A percentile compares a stretch with the other conserved stretches of the same genome.
Evolutionary conservation across 257 asterid species (phyloP).

Genomic region (Lycium ferocissimum): DNA sequence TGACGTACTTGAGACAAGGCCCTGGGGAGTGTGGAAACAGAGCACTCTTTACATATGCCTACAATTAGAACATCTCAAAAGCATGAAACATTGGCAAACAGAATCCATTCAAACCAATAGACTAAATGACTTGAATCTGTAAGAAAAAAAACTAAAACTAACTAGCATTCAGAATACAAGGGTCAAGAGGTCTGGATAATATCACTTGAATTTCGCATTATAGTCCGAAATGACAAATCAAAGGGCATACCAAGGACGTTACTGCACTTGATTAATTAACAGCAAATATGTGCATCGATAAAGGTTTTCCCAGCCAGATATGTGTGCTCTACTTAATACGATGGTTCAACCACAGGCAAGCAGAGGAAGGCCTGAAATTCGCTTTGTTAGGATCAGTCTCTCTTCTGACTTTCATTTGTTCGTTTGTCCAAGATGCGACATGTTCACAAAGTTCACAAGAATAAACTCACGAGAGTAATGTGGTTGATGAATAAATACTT

Average conservation of each 20-base stretch:
- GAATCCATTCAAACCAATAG: not conserved
- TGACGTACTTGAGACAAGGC: slow-evolving; percentile 75
- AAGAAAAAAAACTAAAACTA: not conserved
- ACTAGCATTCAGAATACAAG: slow-evolving; percentile 22
- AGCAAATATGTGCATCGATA: not conserved
- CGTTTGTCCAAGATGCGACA: slow-evolving; percentile 4
- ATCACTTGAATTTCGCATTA: not conserved
- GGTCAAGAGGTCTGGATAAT: not conserved
- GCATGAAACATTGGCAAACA: not conserved
- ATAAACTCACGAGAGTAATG: not conserved
- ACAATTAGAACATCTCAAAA: slow-evolving; percentile 37
- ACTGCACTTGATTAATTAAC: slow-evolving; percentile 13
- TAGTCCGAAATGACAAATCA: slow-evolving; percentile 1
- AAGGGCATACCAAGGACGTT: not conserved
- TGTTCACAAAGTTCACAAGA: not conserved
- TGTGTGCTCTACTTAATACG: not conserved
- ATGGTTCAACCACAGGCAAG: not conserved
- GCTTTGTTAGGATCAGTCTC: slow-evolving; percentile 9
- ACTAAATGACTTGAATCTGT: not conserved
- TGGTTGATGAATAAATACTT: slow-evolving; percentile 5
- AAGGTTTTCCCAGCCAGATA: not conserved
- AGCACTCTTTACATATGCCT: slow-evolving; percentile 83
- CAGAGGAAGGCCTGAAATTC: not conserved
- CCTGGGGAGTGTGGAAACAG: slow-evolving; percentile 83
- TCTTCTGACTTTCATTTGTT: slow-evolving; percentile 15